phyloP scores from a whole-genome alignment of 106 monocot species.

The Acorus calamus region DNA sequence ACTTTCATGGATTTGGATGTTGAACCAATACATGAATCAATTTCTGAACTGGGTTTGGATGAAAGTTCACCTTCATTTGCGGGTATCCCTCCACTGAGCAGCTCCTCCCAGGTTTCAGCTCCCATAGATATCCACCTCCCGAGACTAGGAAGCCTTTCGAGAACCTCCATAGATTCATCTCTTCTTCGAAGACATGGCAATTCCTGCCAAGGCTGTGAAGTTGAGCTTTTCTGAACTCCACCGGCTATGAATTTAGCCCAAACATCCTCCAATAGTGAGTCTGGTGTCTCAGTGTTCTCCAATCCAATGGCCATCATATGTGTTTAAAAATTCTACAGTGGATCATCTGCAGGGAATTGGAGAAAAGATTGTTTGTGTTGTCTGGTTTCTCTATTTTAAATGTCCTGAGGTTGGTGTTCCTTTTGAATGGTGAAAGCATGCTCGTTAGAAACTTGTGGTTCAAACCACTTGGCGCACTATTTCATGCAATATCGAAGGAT shows the following conservation, averaged over 20 bases:
- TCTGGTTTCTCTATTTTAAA: no score
- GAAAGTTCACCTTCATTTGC: background rate
- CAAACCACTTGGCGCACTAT: no score
- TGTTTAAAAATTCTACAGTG: no score
- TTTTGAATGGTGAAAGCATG: no score
- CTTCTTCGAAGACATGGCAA: slow-evolving; percentile 3
- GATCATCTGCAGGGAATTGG: no score
- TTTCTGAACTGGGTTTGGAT: background rate
- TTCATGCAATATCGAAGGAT: no score
- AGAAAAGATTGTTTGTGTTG: no score
- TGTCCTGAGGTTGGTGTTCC: no score
- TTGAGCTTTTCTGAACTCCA: background rate
- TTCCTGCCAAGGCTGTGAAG: slow-evolving; percentile 3
- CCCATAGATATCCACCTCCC: slow-evolving; percentile 43
- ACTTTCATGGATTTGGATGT: background rate
- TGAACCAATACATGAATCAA: background rate
- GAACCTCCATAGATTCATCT: background rate
- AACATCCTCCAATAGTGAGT: slow-evolving; percentile 22
- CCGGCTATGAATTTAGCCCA: slow-evolving; percentile 36
- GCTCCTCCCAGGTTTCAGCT: slow-evolving; percentile 29
- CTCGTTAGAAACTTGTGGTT: no score
- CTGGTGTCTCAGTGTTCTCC: slow-evolving; percentile 3
- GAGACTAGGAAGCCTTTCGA: slow-evolving; percentile 34
- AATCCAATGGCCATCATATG: slow-evolving; percentile 7
- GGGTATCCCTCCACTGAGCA: slow-evolving; percentile 11